Evolutionary conservation across 495 filamentous ascomycete genomes (phyloP).

Genomic region (Wilcoxina mikolae): DNA sequence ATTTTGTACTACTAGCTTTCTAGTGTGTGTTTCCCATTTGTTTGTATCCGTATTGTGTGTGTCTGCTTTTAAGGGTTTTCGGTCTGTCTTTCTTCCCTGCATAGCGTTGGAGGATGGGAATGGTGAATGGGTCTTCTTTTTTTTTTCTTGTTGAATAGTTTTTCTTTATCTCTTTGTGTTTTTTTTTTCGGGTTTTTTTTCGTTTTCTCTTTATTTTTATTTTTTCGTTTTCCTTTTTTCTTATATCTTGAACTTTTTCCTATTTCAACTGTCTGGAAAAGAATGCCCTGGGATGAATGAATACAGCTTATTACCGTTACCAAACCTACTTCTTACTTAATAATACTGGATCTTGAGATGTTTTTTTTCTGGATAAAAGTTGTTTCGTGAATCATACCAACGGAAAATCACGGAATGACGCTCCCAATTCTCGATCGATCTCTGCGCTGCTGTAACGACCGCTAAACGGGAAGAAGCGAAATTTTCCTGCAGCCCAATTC

Average conservation of each 20-base stretch:
- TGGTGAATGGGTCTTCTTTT: slow-evolving; percentile 4
- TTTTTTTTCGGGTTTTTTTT: not conserved
- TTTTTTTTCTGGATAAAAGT: too few relatives aligned
- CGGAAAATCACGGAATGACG: too few relatives aligned
- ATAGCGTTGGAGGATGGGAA: slow-evolving; percentile 5
- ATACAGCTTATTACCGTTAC: not conserved
- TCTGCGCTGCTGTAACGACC: too few relatives aligned
- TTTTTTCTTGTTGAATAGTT: slow-evolving; percentile 1
- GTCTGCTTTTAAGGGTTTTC: not conserved
- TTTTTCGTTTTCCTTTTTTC: not conserved
- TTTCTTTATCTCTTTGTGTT: not conserved
- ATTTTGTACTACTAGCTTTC: slow-evolving; percentile 7
- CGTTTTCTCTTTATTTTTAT: not conserved
- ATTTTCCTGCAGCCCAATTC: too few relatives aligned
- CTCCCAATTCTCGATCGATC: too few relatives aligned
- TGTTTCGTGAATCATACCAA: too few relatives aligned
- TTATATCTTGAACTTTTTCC: too few relatives aligned
- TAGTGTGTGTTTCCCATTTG: not conserved
- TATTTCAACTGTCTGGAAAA: too few relatives aligned
- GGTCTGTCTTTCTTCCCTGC: slow-evolving; percentile 2
- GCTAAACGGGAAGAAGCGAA: too few relatives aligned
- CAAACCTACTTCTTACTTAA: too few relatives aligned
- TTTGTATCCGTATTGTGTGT: not conserved
- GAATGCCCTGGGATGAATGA: slow-evolving; percentile 1
- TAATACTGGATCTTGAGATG: not conserved